Evolutionary conservation across 1,284 basidiomycete genomes (phyloP).

Genomic region (Mycena sp.): DNA sequence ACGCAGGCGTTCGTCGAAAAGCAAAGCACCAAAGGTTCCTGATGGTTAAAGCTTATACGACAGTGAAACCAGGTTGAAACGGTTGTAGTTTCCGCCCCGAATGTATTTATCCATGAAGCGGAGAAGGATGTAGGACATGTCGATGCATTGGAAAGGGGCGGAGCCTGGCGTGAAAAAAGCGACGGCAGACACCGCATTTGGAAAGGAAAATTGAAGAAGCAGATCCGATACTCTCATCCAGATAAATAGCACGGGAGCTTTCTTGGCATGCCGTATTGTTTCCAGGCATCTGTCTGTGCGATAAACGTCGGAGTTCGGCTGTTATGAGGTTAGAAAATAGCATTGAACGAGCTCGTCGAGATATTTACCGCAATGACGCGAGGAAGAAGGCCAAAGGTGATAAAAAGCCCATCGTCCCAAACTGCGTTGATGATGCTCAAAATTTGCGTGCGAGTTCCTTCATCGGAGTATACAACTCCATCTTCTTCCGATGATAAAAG

Average conservation of each 20-base stretch:
- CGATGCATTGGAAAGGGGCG: not conserved
- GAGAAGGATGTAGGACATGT: not conserved
- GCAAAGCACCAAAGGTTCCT: not conserved
- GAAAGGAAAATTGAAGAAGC: not conserved
- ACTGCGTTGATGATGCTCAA: not conserved
- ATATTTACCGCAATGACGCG: not conserved
- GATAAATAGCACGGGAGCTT: not conserved
- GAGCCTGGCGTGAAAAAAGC: not conserved
- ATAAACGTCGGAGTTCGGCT: too few relatives aligned
- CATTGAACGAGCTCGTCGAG: too few relatives aligned
- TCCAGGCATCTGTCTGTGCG: not conserved
- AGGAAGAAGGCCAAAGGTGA: not conserved
- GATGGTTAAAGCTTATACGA: not conserved
- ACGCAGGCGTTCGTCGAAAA: not conserved
- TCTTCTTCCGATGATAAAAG: too few relatives aligned
- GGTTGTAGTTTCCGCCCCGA: not conserved
- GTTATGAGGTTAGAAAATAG: too few relatives aligned
- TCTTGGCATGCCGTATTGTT: not conserved
- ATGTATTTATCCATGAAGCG: constrained; percentile 18
- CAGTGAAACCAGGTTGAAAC: not conserved
- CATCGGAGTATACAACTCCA: too few relatives aligned
- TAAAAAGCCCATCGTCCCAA: not conserved
- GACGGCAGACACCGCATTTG: not conserved
- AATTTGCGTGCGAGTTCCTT: not conserved
- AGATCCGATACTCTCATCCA: not conserved